Conservation (phyloP, 768 basidiomycete genomes). For the Candolleomyces eurysporus region DNA sequence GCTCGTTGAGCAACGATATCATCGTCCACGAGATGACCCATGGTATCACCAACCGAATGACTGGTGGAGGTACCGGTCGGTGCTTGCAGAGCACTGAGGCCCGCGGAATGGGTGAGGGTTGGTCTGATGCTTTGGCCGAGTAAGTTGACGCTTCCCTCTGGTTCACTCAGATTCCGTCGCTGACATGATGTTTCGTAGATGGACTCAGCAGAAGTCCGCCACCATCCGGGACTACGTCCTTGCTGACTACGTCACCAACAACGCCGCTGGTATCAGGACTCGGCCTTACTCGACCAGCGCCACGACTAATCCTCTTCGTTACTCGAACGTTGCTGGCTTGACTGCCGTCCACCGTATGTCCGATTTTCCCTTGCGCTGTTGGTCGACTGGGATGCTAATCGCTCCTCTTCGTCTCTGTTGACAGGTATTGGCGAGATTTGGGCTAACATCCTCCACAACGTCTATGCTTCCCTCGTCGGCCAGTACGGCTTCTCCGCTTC, state of each 20-base stretch:
- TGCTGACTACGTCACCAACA: conserved; percentile 54
- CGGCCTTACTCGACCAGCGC: conserved; percentile 51
- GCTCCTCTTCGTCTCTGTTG: not conserved
- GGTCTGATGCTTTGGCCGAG: conserved; percentile 10
- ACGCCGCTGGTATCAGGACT: conserved; percentile 50
- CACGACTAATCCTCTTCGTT: conserved; percentile 1
- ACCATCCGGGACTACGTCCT: conserved; percentile 36
- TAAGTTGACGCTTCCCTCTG: not conserved
- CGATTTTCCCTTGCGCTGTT: not conserved
- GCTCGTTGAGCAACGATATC: conserved; percentile 58
- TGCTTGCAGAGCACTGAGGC: conserved; percentile 64
- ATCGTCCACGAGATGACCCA: conserved; percentile 47
- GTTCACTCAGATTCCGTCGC: not conserved
- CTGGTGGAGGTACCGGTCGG: conserved; percentile 53
- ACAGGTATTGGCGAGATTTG: conserved; percentile 50
- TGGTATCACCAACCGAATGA: conserved; percentile 45
- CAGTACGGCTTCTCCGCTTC: conserved; percentile 31
- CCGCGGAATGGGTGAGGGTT: conserved; percentile 63
- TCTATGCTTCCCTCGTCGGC: conserved; percentile 35
- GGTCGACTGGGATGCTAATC: not conserved
- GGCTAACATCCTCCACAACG: conserved; percentile 43
- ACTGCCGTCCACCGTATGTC: conserved; percentile 2
- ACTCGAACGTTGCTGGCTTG: not conserved
- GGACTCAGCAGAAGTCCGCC: conserved; percentile 40
- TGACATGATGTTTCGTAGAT: conserved; percentile 19